Conservation (phyloP, 164 flowering plant species). For the Taxillus chinensis region DNA sequence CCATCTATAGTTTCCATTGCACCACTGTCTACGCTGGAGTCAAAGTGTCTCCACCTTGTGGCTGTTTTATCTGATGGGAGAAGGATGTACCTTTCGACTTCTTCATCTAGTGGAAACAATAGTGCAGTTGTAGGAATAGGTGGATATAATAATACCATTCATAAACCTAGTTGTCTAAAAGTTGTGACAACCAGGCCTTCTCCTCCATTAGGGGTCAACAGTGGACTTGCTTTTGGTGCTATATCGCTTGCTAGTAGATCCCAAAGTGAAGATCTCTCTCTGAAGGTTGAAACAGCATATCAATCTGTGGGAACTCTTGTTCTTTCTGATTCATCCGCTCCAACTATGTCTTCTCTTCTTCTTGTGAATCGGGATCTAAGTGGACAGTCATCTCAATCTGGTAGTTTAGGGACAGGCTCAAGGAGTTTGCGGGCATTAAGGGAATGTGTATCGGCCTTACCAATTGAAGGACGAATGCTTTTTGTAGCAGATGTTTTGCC, state of each 20-base stretch:
- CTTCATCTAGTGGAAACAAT: conserved; percentile 53
- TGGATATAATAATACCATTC: conserved; percentile 38
- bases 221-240: conserved; percentile 75
- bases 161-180: conserved; percentile 78
- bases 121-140: conserved; percentile 45
- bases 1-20: conserved; percentile 72
- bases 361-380: conserved; percentile 63
- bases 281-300: conserved; percentile 80
- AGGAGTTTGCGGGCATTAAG: conserved; percentile 71
- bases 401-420: conserved; percentile 35
- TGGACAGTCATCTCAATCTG: conserved; percentile 44
- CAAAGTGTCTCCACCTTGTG: conserved; percentile 90
- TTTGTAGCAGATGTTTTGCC: conserved; percentile 81
- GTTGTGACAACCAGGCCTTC: conserved; percentile 88
- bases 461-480: conserved; percentile 93
- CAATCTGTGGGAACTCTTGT: conserved; percentile 74
- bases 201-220: conserved; percentile 76
- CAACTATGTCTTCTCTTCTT: conserved; percentile 77
- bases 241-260: conserved; percentile 60
- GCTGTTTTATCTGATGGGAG: conserved; percentile 94
- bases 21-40: conserved; percentile 78
- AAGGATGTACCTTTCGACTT: conserved; percentile 85
- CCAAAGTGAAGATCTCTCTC: conserved; percentile 66
- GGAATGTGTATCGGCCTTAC: conserved; percentile 71
- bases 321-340: conserved; percentile 86